Evolutionary conservation across 2,329 filamentous ascomycete genomes (phyloP), one percentile per base, ranked within the genome.

Genomic region (Aureobasidium mangrovei): DNA sequence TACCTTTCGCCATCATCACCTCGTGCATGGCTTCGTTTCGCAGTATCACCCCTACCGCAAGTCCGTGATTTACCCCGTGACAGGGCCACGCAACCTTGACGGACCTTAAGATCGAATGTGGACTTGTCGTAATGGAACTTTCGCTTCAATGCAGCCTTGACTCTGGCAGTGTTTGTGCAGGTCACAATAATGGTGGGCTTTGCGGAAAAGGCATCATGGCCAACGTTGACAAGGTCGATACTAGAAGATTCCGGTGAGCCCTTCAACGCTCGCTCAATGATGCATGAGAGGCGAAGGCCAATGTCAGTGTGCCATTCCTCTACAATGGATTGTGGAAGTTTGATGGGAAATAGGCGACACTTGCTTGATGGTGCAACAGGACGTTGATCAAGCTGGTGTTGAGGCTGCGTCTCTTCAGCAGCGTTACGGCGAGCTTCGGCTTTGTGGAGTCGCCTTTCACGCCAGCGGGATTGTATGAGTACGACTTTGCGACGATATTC

Each of bases 161-260:
- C 83, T 65, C 87, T 88, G 47, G 74, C 74, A 7, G 88, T 84
- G 3, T 85, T 90, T 2, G 81, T 85, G 69, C 87, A 91, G 3
- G 88, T 83, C 7, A 91, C 82, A 24, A 91, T 74, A 0, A 90
- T 85, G 0, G 87, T 91, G 0, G 87, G 86, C 53, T 77, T 79
- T 0, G 83, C 82, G 53, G 78, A 81, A 35, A 82, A 76, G 4
- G 81, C 76, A 3, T 81, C 82, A 51, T 86, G 82, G 18, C 87
- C 87, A 39, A 90, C 82, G 0, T 83, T 85, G 57, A 88, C 82
- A 1, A 91, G 78, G 7, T 85, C 86, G 39, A 91, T 88, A 62
- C 88, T 86, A 33, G 88, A 82, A 0, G 86, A 88, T 65, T 91
- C 87, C 0, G 83, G 79, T 47, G 88, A 79, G 61, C 86, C 86